These are phyloP conservation scores for Patellifolia procumbens DNA, from an alignment of 179 eudicot genomes.

Conservation along the genomic window DNA sequence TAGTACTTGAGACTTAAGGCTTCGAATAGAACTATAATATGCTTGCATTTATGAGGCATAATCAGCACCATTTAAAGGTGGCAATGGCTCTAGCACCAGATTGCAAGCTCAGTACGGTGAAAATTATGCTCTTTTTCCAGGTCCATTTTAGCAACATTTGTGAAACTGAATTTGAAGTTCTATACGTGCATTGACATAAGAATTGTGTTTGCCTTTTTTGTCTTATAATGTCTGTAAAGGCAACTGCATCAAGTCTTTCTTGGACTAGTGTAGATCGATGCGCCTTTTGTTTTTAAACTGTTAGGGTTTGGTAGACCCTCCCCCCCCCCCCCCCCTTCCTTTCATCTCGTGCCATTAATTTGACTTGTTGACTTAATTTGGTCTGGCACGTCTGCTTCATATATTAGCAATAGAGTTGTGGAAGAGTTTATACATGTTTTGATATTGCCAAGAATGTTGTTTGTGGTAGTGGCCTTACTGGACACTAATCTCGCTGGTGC, in stretches of 20 bases:
- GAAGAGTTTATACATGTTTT: not conserved
- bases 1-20: not conserved
- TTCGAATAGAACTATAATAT: not conserved
- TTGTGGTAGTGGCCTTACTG: not conserved
- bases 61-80: not conserved
- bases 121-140: not conserved
- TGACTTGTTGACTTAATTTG: not conserved
- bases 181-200: not conserved
- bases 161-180: not conserved
- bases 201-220: not conserved
- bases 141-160: not conserved
- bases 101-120: not conserved
- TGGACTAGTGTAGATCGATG: not conserved
- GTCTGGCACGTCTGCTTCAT: not conserved
- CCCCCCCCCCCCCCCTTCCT: too few species aligned
- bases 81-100: not conserved
- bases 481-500: not conserved
- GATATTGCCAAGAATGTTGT: not conserved
- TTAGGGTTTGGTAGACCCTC: too few species aligned
- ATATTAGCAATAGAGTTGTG: not conserved
- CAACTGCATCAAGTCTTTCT: constrained; percentile 5
- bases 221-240: not conserved
- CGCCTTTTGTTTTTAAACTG: too few species aligned
- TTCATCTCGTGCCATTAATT: too few species aligned
- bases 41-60: not conserved